Base-by-base conservation (phyloP, 2,329 filamentous ascomycete genomes). In the Trichoderma polysporum region DNA sequence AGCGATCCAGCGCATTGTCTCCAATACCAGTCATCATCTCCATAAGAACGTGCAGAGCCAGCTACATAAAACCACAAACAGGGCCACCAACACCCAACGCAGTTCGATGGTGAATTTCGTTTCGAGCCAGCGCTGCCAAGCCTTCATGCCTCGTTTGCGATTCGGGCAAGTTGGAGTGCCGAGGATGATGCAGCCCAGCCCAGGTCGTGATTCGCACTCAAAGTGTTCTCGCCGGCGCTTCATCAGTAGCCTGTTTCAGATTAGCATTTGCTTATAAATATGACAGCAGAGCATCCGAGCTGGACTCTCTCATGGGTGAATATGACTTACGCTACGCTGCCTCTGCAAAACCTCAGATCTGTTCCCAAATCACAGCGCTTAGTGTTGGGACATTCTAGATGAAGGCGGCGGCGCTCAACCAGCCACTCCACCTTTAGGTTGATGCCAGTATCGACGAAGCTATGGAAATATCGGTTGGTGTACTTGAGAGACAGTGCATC, bases 401-500 rank as follows among this genome's bases (percentile, higher is more conserved):
- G 87, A 39, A 88, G 80, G 53, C 80, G 83, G 19, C 88, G 83
- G 13, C 90, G 84, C 71, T 90, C 83, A 67, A 91, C 81, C 4
- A 92, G 81, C 90, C 90, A 92, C 66, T 86, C 84, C 13, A 92
- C 84, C 74, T 91, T 91, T 52, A 91, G 80, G 31, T 81, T 76
- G 33, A 91, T 80, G 39, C 87, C 88, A 0, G 90, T 92, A 74
- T 89, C 83, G 68, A 91, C 88, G 1, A 91, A 77, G 56, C 76
- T 72, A 78, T 88, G 89, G 75, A 92, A 89, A 73, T 90, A 82
- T 67, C 83, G 83, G 73, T 79, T 88, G 22, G 85, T 85, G 74
- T 91, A 89, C 73, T 91, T 91, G 17, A 92, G 79, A 0, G 89
- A 89, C 1, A 92, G 82, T 0, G 90, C 90, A 69, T 92, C 90